These are phyloP conservation scores for Tetraselmis striata DNA, from an alignment of 139 green algal species.

Conservation along the genomic window DNA sequence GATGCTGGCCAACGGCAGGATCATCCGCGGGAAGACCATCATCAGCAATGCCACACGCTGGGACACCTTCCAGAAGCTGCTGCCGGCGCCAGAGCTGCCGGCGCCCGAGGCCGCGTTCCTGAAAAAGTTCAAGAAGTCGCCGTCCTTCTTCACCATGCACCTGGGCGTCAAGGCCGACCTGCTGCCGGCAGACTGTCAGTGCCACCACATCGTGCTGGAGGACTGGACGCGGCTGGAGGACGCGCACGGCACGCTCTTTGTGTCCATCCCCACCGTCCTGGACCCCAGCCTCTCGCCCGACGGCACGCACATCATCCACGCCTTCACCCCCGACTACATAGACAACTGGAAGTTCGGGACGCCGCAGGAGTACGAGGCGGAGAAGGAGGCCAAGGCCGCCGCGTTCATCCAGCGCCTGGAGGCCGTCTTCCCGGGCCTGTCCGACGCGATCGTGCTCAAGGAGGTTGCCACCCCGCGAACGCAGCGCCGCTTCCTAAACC, in stretches of 20 bases:
- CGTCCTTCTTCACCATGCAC: conserved; percentile 90
- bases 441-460: conserved; percentile 51
- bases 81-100: conserved; percentile 63
- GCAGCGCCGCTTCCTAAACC: conserved; percentile 83
- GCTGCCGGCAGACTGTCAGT: conserved; percentile 53
- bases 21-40: conserved; percentile 62
- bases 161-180: conserved; percentile 72
- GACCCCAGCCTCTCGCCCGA: conserved; percentile 77
- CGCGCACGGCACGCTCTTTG: conserved; percentile 83
- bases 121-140: conserved; percentile 84
- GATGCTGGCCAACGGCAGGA: conserved; percentile 67
- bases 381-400: conserved; percentile 75
- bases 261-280: conserved; percentile 88
- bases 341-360: conserved; percentile 65
- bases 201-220: conserved; percentile 93
- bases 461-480: conserved; percentile 85
- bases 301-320: conserved; percentile 83
- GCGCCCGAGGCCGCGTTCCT: conserved; percentile 57
- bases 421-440: conserved; percentile 71
- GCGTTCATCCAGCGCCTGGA: conserved; percentile 74
- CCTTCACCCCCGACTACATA: conserved; percentile 94
- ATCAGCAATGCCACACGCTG: conserved; percentile 93
- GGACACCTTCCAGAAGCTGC: conserved; percentile 91
- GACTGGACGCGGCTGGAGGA: conserved; percentile 81
- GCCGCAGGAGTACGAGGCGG: conserved; percentile 36